phyloP scores from a whole-genome alignment of 2,329 filamentous ascomycete genomes.

The Ceratocystis eucalypticola region DNA sequence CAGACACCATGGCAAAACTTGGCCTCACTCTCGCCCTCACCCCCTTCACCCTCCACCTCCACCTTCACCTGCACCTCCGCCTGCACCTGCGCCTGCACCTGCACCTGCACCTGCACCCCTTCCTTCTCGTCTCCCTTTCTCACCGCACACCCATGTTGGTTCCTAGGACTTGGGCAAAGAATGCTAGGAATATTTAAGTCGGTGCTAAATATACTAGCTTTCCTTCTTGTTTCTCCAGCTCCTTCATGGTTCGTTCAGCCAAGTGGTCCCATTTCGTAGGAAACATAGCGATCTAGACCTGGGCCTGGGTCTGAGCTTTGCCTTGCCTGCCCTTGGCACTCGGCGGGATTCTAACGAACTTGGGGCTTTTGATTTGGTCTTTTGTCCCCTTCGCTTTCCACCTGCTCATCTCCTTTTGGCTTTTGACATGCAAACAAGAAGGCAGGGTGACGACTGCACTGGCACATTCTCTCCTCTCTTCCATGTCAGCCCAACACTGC shows the following conservation, averaged over 20 bases:
- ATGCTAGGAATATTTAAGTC: background rate
- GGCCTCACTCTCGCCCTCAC: background rate
- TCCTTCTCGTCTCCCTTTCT: background rate
- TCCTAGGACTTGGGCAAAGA: background rate
- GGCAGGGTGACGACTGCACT: background rate
- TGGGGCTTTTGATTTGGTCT: background rate
- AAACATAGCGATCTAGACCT: background rate
- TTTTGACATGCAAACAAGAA: background rate
- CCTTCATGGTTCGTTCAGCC: slow-evolving; percentile 4
- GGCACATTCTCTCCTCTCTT: background rate
- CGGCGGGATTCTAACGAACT: background rate
- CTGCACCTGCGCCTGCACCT: background rate
- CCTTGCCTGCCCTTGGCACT: background rate
- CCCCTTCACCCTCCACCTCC: background rate
- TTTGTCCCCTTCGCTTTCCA: background rate
- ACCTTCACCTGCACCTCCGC: background rate
- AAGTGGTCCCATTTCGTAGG: background rate
- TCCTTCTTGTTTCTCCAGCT: background rate
- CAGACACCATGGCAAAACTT: background rate
- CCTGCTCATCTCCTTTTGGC: background rate
- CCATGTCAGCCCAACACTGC: background rate
- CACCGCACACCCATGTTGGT: background rate
- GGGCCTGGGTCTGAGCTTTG: background rate
- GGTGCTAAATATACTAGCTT: background rate
- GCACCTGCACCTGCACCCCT: background rate